Evolutionary conservation across 2,329 filamentous ascomycete species (phyloP).

Genomic region (Drechmeria coniospora): DNA sequence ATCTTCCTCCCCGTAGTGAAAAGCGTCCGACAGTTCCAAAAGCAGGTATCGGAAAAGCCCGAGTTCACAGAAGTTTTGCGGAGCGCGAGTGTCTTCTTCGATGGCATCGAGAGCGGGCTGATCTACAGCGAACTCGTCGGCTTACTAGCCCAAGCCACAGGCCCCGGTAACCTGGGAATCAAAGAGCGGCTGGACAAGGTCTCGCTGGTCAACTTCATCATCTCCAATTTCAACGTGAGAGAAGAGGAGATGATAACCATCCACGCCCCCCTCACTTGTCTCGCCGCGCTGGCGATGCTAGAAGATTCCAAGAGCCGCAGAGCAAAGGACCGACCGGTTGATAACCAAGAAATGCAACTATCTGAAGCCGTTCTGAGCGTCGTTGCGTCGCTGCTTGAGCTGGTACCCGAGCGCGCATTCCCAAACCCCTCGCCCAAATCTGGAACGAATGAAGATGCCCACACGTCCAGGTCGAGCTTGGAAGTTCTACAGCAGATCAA

Average conservation of each 20-base stretch:
- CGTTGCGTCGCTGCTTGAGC: conserved; percentile 40
- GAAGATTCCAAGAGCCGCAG: conserved; percentile 31
- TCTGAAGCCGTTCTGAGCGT: conserved; percentile 27
- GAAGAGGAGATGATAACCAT: conserved; percentile 91
- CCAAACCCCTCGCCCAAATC: conserved; percentile 7
- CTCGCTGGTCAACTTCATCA: conserved; percentile 63
- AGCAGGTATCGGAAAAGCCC: conserved; percentile 43
- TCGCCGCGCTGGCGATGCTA: conserved; percentile 47
- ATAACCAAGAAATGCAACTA: conserved; percentile 14
- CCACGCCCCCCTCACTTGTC: conserved; percentile 59
- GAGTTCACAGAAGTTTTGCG: conserved; percentile 77
- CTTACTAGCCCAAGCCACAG: conserved; percentile 47
- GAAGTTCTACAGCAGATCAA: conserved; percentile 46
- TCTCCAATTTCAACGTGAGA: conserved; percentile 77
- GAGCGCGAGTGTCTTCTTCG: conserved; percentile 92
- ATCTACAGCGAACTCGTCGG: conserved; percentile 76
- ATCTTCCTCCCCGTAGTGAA: conserved; percentile 77
- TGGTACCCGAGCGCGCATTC: conserved; percentile 51
- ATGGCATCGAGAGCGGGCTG: conserved; percentile 84
- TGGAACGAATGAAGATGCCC: conserved; percentile 2
- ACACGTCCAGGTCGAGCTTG: conserved; percentile 11
- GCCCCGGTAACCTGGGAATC: conserved; percentile 24
- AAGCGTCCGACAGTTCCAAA: conserved; percentile 63
- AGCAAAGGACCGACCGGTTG: conserved; percentile 16
- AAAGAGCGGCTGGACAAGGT: conserved; percentile 47